Base-by-base conservation (phyloP, 495 filamentous ascomycete genomes). In the Penicillium ochrochloron region DNA sequence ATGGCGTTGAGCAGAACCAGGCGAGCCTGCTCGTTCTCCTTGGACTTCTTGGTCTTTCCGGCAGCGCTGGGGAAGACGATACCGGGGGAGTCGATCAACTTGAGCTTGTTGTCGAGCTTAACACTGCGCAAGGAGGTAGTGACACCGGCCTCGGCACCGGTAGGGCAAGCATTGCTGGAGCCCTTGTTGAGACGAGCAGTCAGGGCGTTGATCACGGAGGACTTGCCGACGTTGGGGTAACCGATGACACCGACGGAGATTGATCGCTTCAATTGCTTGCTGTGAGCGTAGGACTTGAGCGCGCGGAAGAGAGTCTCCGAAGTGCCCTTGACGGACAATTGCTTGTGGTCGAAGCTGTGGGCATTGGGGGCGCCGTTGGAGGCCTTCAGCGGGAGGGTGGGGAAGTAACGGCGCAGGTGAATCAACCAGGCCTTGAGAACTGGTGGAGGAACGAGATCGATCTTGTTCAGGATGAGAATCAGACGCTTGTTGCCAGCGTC, bases 141-240 rank as follows among this genome's bases (percentile, higher is more conserved):
- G 33, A 98, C 90, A 58, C 94, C 94, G 3, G 94, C 94, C 77
- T 97, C 94, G 44, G 94, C 93, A 29, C 94, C 94, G 1, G 90
- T 89, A 0, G 94, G 93, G 75, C 93, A 97, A 34, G 92, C 91
- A 23, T 86, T 84, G 73, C 77, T 81, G 60, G 80, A 80, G 42
- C 83, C 81, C 62, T 89, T 87, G 65, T 91, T 90, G 35, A 97
- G 79, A 51, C 92, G 89, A 35, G 92, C 88, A 5, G 90, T 90
- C 39, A 98, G 88, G 10, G 92, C 90, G 75, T 98, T 98, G 85
- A 98, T 97, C 65, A 98, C 92, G 52, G 93, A 96, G 17, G 92
- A 96, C 78, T 98, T 98, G 75, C 94, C 94, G 64, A 97, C 94
- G 77, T 98, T 98, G 63, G 94, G 94, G 79, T 97, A 97, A 46